Base-by-base conservation (phyloP, 2,329 filamentous ascomycete species). In the Rhynchosporium agropyri region DNA sequence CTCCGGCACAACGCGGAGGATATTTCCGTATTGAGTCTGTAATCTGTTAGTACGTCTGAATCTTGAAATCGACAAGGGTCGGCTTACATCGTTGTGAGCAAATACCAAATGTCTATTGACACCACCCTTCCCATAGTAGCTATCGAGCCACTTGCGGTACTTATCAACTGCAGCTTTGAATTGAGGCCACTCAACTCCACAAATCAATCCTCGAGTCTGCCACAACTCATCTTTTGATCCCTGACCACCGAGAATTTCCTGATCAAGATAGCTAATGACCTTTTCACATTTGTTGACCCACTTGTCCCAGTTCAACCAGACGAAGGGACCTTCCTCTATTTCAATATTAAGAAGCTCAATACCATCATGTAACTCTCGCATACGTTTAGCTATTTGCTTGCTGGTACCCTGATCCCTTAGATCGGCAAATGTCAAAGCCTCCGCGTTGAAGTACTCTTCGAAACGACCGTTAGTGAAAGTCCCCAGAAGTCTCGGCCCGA, bases 11-110 rank as follows among this genome's bases (percentile, higher is more conserved):
- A 88, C 76, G 43, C 93, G 91, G 56, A 99, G 86, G 66, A 99
- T 95, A 74, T 99, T 99, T 67, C 95, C 95, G 73, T 99, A 98
- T 87, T 99, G 95, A 4, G 95, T 97, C 92, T 96, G 65, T 10
- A 9, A 48, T 28, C 38, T 20, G 38, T 70, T 58, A 67, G 63
- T 51, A 31, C 31, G 15, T 26, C 51, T 36, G 28, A 51, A 9
- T 50, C 26, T 31, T 31, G 9, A 51, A 53, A 20, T 33, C 48
- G 42, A 20, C 15, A 46, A 46, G 20, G 20, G 38, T 13, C 7
- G 56, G 77, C 89, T 79, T 77, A 96, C 92, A 82, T 99, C 95
- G 72, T 97, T 97, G 76, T 99, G 95, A n/a, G 92, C 91, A 80
- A 99, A 99, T 0, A 97, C 87, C 10, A 99, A 83, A 60, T 86